A percentile compares a stretch with the other conserved stretches of the same genome.
These are phyloP conservation scores for Cercospora zeina DNA, from an alignment of 2,329 filamentous ascomycete species.

Conservation along the genomic window DNA sequence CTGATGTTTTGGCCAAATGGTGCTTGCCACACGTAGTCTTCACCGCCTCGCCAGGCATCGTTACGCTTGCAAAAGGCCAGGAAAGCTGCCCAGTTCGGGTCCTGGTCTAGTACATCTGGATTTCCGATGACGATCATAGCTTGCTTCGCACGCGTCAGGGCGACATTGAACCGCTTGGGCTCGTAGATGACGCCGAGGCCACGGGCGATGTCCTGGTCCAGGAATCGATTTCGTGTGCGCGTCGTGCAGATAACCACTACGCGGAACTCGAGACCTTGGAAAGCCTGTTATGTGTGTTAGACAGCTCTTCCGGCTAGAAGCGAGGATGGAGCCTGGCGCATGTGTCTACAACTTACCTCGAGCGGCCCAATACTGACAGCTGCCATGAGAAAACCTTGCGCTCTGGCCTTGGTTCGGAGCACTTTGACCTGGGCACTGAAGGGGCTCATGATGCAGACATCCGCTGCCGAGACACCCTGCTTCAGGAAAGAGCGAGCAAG, in stretches of 20 bases:
- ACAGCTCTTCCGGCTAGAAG: no score
- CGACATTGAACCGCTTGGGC: conserved; percentile 34
- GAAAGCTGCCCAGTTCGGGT: conserved; percentile 32
- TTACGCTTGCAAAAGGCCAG: conserved; percentile 32
- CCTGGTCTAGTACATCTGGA: conserved; percentile 28
- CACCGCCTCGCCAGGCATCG: conserved; percentile 17
- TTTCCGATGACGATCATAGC: conserved; percentile 35
- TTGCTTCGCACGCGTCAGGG: conserved; percentile 33
- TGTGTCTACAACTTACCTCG: conserved; percentile 16
- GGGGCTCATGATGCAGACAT: conserved; percentile 37
- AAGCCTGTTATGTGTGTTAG: conserved; percentile 20
- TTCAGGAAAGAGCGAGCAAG: conserved; percentile 29
- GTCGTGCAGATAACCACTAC: conserved; percentile 36
- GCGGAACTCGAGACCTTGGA: conserved; percentile 34
- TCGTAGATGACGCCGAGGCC: conserved; percentile 35
- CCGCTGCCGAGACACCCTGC: conserved; percentile 20
- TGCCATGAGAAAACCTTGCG: not conserved
- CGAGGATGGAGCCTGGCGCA: not conserved
- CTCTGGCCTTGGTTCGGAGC: conserved; percentile 28
- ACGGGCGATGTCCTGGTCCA: conserved; percentile 32
- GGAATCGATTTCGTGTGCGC: conserved; percentile 32
- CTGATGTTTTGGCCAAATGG: conserved; percentile 24
- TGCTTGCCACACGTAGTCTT: conserved; percentile 12
- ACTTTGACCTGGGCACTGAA: conserved; percentile 34
- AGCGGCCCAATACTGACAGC: conserved; percentile 33